Base-by-base conservation (phyloP, 805 yeast genomes). In the Saccharomycopsis olivae region DNA sequence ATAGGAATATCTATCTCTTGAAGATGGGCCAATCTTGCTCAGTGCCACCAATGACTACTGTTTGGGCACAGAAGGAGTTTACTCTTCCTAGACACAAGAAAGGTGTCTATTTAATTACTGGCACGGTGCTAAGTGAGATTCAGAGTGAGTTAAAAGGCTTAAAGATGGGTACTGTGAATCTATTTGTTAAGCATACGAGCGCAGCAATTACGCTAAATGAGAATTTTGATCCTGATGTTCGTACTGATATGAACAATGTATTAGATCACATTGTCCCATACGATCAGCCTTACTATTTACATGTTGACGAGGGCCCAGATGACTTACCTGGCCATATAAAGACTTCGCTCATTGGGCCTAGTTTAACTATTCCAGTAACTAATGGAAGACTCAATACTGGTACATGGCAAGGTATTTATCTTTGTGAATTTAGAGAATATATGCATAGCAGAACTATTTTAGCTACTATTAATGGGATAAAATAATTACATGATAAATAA, bases 251-350 rank as follows among this genome's bases (percentile, higher is more conserved):
- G 83, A 65, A 68, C 8, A 65, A 68, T 18, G 71, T 81, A 1
- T 57, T 84, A 49, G 79, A 75, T 50, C 60, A 71, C 38, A 61
- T 82, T 42, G 83, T 73, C 2, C 94, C 94, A 0, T 89, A 82
- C 51, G 69, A 43, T 16, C 30, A 43, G 17, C 44, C 47, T 10
- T 43, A 40, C 28, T 43, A 51, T 68, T 34, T 88, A 78, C 54
- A 43, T 20, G 72, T 69, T 11, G 89, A 79, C 40, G 94, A 83
- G 57, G 94, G 85, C 1, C 68, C 82, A 3, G 94, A 84, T 54
- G 94, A 83, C 54, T 78, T 82, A 87, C 84, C 89, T 2, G 82
- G 88, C 1, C 94, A 83, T 56, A 75, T 77, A 38, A 77, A 81
- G 53, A 66, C 81, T 15, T 59, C 73, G 2, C 44, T 73, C 35